Evolutionary conservation across 768 basidiomycete species (phyloP).

Genomic region (Phallus indusiatus): DNA sequence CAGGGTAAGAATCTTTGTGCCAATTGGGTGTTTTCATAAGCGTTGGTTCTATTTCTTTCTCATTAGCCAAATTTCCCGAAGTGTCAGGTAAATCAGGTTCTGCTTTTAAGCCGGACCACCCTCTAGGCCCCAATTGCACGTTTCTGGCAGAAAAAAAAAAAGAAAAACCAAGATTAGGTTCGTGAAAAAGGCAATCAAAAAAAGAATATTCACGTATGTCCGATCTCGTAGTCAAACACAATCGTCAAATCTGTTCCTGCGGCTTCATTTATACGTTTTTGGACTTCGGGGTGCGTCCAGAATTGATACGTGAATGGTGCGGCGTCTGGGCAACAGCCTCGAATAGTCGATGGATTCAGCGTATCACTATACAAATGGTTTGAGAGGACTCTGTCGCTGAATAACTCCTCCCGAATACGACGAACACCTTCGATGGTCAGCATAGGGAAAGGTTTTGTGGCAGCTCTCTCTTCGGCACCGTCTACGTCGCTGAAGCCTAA

Average conservation of each 20-base stretch:
- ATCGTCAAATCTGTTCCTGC: constrained; percentile 2
- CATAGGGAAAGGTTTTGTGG: constrained; percentile 8
- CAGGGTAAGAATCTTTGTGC: constrained; percentile 11
- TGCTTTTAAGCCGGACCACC: constrained; percentile 9
- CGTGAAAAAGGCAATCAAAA: neutral
- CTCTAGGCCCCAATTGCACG: constrained; percentile 10
- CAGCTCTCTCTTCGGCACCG: neutral
- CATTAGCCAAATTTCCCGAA: neutral
- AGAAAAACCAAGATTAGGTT: neutral
- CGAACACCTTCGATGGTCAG: constrained; percentile 7
- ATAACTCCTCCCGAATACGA: constrained; percentile 7
- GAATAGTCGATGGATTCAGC: constrained; percentile 1
- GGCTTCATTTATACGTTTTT: constrained; percentile 2
- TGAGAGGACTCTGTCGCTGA: constrained; percentile 1
- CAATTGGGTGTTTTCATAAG: constrained; percentile 7
- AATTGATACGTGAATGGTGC: constrained; percentile 3
- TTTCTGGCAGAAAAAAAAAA: neutral
- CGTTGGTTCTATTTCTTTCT: constrained; percentile 6
- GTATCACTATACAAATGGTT: constrained; percentile 9
- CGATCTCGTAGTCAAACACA: constrained; percentile 8
- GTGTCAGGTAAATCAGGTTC: constrained; percentile 9
- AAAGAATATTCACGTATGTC: constrained; percentile 4
- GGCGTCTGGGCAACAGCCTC: constrained; percentile 4
- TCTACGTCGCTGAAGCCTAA: neutral
- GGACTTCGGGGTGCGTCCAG: constrained; percentile 7